Evolutionary conservation across 2,329 filamentous ascomycete genomes (phyloP).

Genomic region (Incumbomyces lentus): DNA sequence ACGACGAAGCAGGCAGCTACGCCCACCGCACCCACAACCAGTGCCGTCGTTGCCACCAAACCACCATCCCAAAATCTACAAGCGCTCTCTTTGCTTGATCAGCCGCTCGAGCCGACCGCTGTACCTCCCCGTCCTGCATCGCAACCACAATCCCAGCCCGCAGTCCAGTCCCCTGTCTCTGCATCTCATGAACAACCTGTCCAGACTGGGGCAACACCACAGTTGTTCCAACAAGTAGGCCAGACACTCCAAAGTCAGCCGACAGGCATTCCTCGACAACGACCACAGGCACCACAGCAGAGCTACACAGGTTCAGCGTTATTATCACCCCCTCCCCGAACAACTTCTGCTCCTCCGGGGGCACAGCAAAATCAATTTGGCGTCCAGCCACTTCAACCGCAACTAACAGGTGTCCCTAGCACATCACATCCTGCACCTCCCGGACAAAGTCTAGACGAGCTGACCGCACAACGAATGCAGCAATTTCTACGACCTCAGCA

Average conservation of each 20-base stretch:
- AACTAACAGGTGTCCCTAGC: slow-evolving; percentile 65
- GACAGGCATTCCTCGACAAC: slow-evolving; percentile 44
- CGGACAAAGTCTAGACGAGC: slow-evolving; percentile 66
- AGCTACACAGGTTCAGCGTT: slow-evolving; percentile 51
- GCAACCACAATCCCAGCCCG: slow-evolving; percentile 11
- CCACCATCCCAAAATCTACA: slow-evolving; percentile 58
- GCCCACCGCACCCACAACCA: slow-evolving; percentile 23
- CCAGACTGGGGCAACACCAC: slow-evolving; percentile 35
- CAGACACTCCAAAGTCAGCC: slow-evolving; percentile 16
- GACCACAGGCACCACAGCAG: slow-evolving; percentile 56
- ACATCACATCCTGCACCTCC: slow-evolving; percentile 53
- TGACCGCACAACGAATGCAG: slow-evolving; percentile 57
- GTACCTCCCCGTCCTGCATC: slow-evolving; percentile 33
- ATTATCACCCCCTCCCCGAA: slow-evolving; percentile 68
- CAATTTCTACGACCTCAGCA: slow-evolving; percentile 51
- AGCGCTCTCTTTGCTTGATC: slow-evolving; percentile 54
- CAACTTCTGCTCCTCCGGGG: slow-evolving; percentile 79
- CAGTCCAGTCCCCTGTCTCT: slow-evolving; percentile 26
- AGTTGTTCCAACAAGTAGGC: slow-evolving; percentile 42
- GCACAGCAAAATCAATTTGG: slow-evolving; percentile 60
- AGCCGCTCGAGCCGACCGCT: slow-evolving; percentile 47
- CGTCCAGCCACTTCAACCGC: slow-evolving; percentile 66
- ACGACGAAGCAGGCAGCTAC: slow-evolving; percentile 36
- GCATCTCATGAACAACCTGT: slow-evolving; percentile 31
- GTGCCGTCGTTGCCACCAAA: slow-evolving; percentile 29